Evolutionary conservation across 2,329 filamentous ascomycete species (phyloP).

Genomic region (Nemania serpens): DNA sequence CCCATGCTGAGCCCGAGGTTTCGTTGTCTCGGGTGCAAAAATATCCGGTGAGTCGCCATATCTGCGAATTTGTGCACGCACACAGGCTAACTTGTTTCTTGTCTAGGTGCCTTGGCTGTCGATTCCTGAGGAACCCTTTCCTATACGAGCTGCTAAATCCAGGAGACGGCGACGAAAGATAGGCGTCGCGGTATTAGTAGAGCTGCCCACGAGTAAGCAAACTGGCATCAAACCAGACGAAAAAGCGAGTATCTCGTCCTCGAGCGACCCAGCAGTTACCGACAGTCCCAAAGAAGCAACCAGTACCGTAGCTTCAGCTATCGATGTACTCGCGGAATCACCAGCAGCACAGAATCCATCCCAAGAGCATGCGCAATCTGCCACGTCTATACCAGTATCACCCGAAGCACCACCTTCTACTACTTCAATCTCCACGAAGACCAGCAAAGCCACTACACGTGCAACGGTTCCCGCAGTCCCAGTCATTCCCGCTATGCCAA

Average conservation of each 20-base stretch:
- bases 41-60: slow-evolving; percentile 54
- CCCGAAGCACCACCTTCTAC: slow-evolving; percentile 35
- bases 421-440: slow-evolving; percentile 36
- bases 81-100: slow-evolving; percentile 34
- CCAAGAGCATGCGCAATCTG: slow-evolving; percentile 34
- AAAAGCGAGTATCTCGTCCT: slow-evolving; percentile 10
- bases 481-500: slow-evolving; percentile 54
- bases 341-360: neutral
- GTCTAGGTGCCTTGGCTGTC: slow-evolving; percentile 63
- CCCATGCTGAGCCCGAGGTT: slow-evolving; percentile 36
- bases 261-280: slow-evolving; percentile 34
- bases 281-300: slow-evolving; percentile 27
- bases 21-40: slow-evolving; percentile 45
- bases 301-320: slow-evolving; percentile 2
- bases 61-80: neutral
- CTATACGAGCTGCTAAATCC: slow-evolving; percentile 47
- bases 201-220: slow-evolving; percentile 49
- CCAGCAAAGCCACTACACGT: slow-evolving; percentile 41
- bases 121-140: slow-evolving; percentile 56
- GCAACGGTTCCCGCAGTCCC: slow-evolving; percentile 49
- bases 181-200: slow-evolving; percentile 46
- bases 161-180: slow-evolving; percentile 49
- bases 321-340: too few relatives aligned
- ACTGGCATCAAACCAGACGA: slow-evolving; percentile 36
- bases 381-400: slow-evolving; percentile 45